phyloP scores from a whole-genome alignment of 352 stramenopile species.

The Globisporangium megalacanthum region DNA sequence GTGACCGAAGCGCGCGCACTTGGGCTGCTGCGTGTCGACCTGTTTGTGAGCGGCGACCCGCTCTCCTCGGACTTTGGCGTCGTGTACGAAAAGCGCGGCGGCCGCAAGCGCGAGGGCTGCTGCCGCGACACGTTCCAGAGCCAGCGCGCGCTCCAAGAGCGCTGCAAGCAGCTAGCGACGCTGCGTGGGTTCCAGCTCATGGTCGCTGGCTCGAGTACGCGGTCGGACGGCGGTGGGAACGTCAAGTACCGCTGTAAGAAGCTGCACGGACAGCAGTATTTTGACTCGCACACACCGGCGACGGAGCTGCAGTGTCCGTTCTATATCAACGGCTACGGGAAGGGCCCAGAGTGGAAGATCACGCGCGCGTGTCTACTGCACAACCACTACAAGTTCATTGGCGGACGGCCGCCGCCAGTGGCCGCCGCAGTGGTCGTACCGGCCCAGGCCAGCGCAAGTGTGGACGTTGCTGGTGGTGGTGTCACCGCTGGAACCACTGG shows the following conservation, averaged over 20 bases:
- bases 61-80: constrained; percentile 52
- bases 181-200: constrained; percentile 68
- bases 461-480: neutral
- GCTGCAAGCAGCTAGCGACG: constrained; percentile 78
- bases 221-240: constrained; percentile 62
- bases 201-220: constrained; percentile 61
- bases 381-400: constrained; percentile 86
- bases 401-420: constrained; percentile 26
- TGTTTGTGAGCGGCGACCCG: constrained; percentile 42
- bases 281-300: constrained; percentile 46
- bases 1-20: constrained; percentile 37
- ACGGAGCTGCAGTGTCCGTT: constrained; percentile 63
- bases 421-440: neutral
- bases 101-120: constrained; percentile 43
- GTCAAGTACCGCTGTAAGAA: constrained; percentile 85
- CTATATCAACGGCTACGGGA: constrained; percentile 78
- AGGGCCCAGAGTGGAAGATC: constrained; percentile 63
- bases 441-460: neutral
- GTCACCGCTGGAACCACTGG: neutral
- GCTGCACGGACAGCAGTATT: constrained; percentile 72
- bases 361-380: constrained; percentile 70
- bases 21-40: constrained; percentile 37
- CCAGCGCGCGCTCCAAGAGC: constrained; percentile 62
- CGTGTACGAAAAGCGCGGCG: constrained; percentile 73
- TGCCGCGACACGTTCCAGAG: constrained; percentile 48